A percentile compares a stretch with the other conserved stretches of the same genome.
Evolutionary conservation across 1,139 yeast species (phyloP).

Genomic region (Debaryomyces singareniensis): DNA sequence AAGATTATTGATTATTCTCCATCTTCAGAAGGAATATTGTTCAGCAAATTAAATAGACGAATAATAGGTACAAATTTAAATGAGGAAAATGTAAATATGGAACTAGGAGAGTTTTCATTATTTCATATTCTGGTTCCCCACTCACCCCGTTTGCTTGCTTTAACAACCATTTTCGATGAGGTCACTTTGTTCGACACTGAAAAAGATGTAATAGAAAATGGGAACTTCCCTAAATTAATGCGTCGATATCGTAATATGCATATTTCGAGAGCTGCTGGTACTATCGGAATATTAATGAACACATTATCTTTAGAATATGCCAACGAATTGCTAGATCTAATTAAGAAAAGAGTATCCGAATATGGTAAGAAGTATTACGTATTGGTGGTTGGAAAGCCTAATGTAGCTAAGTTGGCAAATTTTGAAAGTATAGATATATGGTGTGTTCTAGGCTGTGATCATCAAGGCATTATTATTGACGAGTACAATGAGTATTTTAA

Average conservation of each 20-base stretch:
- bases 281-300: constrained; percentile 85
- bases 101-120: constrained; percentile 38
- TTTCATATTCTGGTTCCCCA: constrained; percentile 73
- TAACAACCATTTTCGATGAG: constrained; percentile 61
- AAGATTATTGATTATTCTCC: constrained; percentile 16
- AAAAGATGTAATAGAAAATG: constrained; percentile 24
- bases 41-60: constrained; percentile 15
- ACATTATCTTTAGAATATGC: constrained; percentile 78
- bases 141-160: constrained; percentile 68
- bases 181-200: constrained; percentile 45
- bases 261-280: constrained; percentile 83
- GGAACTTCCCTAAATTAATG: constrained; percentile 75
- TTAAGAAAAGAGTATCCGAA: constrained; percentile 52
- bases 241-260: constrained; percentile 83
- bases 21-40: constrained; percentile 1
- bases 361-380: constrained; percentile 90
- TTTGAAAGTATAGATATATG: constrained; percentile 88
- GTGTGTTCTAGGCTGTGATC: constrained; percentile 93
- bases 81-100: constrained; percentile 1
- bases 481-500: constrained; percentile 73
- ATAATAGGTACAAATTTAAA: constrained; percentile 17
- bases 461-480: constrained; percentile 85
- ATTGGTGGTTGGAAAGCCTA: constrained; percentile 98
- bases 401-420: constrained; percentile 92
- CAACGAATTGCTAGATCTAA: constrained; percentile 51